phyloP scores from a whole-genome alignment of 2,329 filamentous ascomycete species.

The Fusarium bulbicola region DNA sequence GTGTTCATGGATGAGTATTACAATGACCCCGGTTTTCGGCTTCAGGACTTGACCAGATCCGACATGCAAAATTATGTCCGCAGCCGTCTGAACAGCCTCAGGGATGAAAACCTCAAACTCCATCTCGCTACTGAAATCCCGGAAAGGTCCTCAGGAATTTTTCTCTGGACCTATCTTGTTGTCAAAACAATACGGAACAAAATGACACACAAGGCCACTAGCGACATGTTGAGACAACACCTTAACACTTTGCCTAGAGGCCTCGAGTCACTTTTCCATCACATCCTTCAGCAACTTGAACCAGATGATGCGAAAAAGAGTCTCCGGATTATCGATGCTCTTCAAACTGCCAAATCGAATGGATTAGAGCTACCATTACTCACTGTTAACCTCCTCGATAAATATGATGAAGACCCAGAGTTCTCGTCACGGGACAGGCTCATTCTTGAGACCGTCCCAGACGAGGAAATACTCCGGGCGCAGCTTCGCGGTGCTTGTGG shows the following conservation, averaged over 20 bases:
- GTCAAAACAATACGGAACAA: background rate
- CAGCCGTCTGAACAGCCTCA: accelerated
- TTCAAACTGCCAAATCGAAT: background rate
- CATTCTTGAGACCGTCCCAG: accelerated
- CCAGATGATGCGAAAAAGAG: background rate
- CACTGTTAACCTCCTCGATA: background rate
- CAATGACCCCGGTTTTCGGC: accelerated
- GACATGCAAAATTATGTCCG: background rate
- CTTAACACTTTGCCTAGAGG: background rate
- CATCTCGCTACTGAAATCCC: background rate
- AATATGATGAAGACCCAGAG: background rate
- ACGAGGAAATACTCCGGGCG: background rate
- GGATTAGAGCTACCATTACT: accelerated
- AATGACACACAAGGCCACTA: background rate
- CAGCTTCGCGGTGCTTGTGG: background rate
- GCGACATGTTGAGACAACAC: accelerated
- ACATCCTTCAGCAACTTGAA: background rate
- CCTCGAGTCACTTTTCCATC: background rate
- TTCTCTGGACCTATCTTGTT: background rate
- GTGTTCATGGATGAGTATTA: background rate
- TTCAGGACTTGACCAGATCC: background rate
- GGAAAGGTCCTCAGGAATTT: background rate
- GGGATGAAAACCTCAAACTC: accelerated
- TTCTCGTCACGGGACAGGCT: background rate
- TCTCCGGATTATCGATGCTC: background rate